Base-by-base conservation (phyloP, 2,329 filamentous ascomycete genomes). In the Curvularia sp. region DNA sequence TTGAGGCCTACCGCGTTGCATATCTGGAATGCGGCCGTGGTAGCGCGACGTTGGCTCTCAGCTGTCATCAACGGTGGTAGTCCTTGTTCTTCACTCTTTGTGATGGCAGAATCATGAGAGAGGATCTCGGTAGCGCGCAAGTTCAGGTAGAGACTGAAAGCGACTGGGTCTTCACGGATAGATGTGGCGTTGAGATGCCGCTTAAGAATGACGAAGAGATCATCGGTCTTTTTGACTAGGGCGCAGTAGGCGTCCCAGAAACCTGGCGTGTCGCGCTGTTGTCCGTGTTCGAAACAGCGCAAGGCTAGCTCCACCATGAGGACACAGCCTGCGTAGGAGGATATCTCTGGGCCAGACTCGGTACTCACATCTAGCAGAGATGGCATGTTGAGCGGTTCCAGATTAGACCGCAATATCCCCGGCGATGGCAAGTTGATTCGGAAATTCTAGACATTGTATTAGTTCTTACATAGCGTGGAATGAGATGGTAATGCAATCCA, bases 1-100 rank as follows among this genome's bases (percentile, higher is more conserved):
- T 52, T 52, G 15, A 52, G 49, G 1, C 49, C 28, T 36, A 52
- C 49, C 19, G 49, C 39, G 39, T 23, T 52, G 49, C 49, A 52
- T 30, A 52, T 52, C 5, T 52, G 49, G 19, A 43, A 52, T 2
- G 49, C 49, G 2, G 49, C 39, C 18, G 49, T 3, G 9, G 28
- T 43, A 27, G 49, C 15, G 5, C 49, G 39, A 4, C 39, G 39
- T 27, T 52, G 49, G 9, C 49, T 52, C 1, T 43, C 49, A 1
- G 27, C 5, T n/a, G 34, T 8, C 49, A 52, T 52, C 19, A 15
- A 23, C 25, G 28, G 3, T 4, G 39, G 15, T 13, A 52, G 19
- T 13, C 18, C 28, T 43, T 52, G 39, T 18, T 43, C 49, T n/a
- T 52, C 49, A 18, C 13, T 43, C 9, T 43, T 43, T 13, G 13